These are phyloP conservation scores for Acanthamoeba royreba DNA, from an alignment of 208 protist genomes.

Conservation along the genomic window DNA sequence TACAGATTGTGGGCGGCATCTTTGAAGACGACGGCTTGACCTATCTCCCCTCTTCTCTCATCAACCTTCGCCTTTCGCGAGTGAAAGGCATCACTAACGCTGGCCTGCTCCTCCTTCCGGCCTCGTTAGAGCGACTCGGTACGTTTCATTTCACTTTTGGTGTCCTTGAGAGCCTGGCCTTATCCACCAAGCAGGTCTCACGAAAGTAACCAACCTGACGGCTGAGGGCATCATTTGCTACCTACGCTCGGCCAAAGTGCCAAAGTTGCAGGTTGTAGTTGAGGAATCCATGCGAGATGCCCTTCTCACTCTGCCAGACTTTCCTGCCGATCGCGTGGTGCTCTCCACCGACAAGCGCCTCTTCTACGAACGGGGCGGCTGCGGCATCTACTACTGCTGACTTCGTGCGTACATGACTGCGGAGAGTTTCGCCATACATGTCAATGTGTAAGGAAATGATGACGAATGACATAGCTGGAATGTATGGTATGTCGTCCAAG, in stretches of 20 bases:
- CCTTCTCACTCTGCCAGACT: not conserved
- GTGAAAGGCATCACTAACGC: not conserved
- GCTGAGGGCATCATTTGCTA: not conserved
- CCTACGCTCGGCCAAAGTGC: not conserved
- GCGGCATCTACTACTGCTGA: not conserved
- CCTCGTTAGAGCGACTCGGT: not conserved
- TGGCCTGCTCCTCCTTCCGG: not conserved
- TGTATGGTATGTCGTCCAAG: too few relatives aligned
- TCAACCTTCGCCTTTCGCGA: not conserved
- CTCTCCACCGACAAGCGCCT: not conserved
- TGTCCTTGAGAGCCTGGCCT: not conserved
- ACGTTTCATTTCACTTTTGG: not conserved
- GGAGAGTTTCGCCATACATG: too few relatives aligned
- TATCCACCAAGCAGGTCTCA: not conserved
- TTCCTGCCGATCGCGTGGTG: not conserved
- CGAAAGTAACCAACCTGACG: not conserved
- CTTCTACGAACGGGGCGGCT: constrained; percentile 9
- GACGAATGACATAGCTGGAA: too few relatives aligned
- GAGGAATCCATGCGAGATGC: not conserved
- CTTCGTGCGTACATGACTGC: too few relatives aligned
- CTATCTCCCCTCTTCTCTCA: not conserved
- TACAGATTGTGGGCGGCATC: not conserved
- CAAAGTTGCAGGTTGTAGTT: not conserved
- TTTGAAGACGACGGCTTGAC: not conserved
- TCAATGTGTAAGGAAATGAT: too few relatives aligned